Evolutionary conservation across 331 rosid genomes (phyloP).

Genomic region (Quercus phellos): DNA sequence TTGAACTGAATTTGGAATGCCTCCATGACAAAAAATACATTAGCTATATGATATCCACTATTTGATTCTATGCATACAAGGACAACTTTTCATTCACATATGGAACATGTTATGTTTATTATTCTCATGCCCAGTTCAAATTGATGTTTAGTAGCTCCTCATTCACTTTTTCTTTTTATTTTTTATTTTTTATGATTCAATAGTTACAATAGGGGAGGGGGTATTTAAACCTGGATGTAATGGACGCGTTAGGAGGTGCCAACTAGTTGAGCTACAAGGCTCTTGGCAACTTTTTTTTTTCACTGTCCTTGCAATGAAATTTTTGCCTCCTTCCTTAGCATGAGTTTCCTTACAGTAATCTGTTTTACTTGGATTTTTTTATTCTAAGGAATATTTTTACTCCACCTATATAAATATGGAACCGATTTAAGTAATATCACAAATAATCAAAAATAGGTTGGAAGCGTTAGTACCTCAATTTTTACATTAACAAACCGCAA

Average conservation of each 20-base stretch:
- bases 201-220: too few species aligned
- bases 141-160: not conserved
- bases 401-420: not conserved
- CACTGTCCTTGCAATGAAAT: not conserved
- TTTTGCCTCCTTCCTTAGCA: not conserved
- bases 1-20: not conserved
- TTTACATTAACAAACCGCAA: constrained; percentile 84
- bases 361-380: not conserved
- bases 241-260: too few species aligned
- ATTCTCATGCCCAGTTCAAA: not conserved
- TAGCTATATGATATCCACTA: too few species aligned
- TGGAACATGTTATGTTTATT: not conserved
- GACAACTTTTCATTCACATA: not conserved
- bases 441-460: constrained; percentile 7
- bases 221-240: too few species aligned
- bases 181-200: not conserved
- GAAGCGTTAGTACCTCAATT: constrained; percentile 67
- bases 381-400: not conserved
- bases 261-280: too few species aligned
- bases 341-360: not conserved
- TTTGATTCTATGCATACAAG: too few species aligned
- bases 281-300: not conserved
- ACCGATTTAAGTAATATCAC: not conserved
- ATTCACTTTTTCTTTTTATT: not conserved
- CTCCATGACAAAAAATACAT: not conserved